Evolutionary conservation across 345 rosid genomes (phyloP), one percentile per base, ranked within the genome.

Genomic region (Gynandropsis gynandra): DNA sequence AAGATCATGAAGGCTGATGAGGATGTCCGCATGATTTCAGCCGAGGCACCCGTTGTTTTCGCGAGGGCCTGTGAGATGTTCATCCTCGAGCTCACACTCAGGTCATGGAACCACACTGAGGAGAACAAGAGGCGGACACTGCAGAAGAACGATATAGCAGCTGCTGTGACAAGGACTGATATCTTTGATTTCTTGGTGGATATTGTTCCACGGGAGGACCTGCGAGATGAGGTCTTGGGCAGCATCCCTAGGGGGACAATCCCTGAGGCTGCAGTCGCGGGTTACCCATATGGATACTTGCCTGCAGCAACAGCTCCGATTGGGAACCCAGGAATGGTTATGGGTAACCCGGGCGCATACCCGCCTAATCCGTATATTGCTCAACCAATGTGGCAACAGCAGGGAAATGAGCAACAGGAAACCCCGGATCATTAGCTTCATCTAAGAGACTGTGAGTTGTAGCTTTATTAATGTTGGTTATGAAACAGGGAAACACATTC

Each of bases 11-110:
- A 90, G 66, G 98, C 98, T 0, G 98, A 90, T 8, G 98, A 90
- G 62, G 98, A 90, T 32, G 98, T 90, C 34, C 80, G 89, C 62
- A 90, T 87, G 98, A 90, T 90, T 59, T 90, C 98, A 0, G 96
- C 98, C 1, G 98, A 90, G 68, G 98, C 98, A 4, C 98, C 98
- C 0, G 89, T 90, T 8, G 76, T 90, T 35, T 90, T 90, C 46
- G 95, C 98, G 13, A 79, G 98, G 63, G 98, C 98, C 3, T 90
- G 98, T 16, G 98, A 90, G 69, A 87, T 90, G 98, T 90, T 90
- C 66, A 87, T 90, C 65, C 59, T 90, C 51, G 98, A 90, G 63
- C 64, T 90, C 51, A 90, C 98, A 1, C 71, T 87, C 63, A 72
- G 93, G 51, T 90, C 98, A 4, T 90, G 98, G 98, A 90, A 90